Base-by-base conservation (phyloP, 2,329 filamentous ascomycete species). In the Pseudogymnoascus sp. region DNA sequence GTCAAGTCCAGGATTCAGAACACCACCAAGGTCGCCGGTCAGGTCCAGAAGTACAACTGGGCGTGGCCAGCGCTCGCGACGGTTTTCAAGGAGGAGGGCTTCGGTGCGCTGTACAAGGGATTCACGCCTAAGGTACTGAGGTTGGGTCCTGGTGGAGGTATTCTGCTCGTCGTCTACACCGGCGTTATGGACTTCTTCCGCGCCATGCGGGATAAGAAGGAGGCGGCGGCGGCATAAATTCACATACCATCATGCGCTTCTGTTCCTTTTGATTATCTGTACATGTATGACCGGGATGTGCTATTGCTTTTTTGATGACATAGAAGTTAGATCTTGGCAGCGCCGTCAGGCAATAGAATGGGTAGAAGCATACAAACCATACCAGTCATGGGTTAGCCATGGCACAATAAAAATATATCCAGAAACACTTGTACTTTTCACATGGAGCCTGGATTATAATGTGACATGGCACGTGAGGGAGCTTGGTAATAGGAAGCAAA, bases 1-100 rank as follows among this genome's bases (percentile, higher is more conserved):
- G 92, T 97, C 78, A 99, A 99, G 84, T 95, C 90, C 68, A 88
- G 94, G 66, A 99, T 99, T 69, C 94, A 99, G 78, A 99, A 99
- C 79, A 91, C 85, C 62, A 82, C 90, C 68, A 93, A 90, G 81
- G 79, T 96, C 39, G 75, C 89, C n/a, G 94, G 94, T 4, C 81
- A 84, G 61, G 78, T 86, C 21, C 90, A 90, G 73, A 99, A 99
- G 83, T 99, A 99, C 81, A 97, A 97, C 84, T 99, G 94, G 94
- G 94, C 94, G 33, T 96, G 88, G 84, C 90, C 91, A 55, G 87
- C 91, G 21, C 81, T 97, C 60, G 87, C 83, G 63, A 94, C 90
- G 6, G 91, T 99, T 65, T 87, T 91, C 77, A 91, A 85, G 78
- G 94, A 99, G 78, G 94, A 99, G 77, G 94, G 94, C 4, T 93